Evolutionary conservation across 2,329 filamentous ascomycete species (phyloP).

Genomic region (Aspergillus caelatus): DNA sequence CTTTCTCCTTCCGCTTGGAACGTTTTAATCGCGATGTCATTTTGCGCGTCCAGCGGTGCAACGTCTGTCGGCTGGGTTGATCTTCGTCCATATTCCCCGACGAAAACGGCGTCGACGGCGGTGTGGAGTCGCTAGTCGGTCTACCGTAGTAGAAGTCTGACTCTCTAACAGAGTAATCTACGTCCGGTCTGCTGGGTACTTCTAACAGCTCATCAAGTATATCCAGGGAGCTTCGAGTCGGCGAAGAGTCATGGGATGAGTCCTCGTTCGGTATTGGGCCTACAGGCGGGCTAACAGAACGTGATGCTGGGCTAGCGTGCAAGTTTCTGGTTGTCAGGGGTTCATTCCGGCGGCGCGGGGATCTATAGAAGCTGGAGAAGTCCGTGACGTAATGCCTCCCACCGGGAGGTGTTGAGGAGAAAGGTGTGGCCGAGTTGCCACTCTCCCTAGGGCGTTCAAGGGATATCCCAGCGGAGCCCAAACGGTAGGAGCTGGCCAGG

Average conservation of each 20-base stretch:
- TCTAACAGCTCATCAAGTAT: slow-evolving; percentile 1
- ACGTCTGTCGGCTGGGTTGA: not conserved
- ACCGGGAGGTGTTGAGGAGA: not conserved
- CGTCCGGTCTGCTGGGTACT: not conserved
- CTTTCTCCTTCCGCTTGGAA: slow-evolving; percentile 4
- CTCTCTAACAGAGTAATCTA: slow-evolving; percentile 6
- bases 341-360: not conserved
- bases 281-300: not conserved
- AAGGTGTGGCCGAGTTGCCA: not conserved
- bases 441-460: not conserved
- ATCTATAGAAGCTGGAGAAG: slow-evolving; percentile 2
- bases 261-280: not conserved
- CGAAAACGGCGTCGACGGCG: not conserved
- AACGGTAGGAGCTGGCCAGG: not conserved
- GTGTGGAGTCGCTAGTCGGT: not conserved
- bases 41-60: not conserved
- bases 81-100: no score
- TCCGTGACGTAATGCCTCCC: not conserved
- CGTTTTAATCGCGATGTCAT: not conserved
- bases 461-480: not conserved
- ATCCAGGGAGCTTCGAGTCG: not conserved
- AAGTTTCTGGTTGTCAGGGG: no score
- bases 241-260: not conserved
- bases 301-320: not conserved
- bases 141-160: not conserved